Evolutionary conservation across 2,329 filamentous ascomycete genomes (phyloP), one percentile per base, ranked within the genome.

Genomic region (Botrytis medusae): DNA sequence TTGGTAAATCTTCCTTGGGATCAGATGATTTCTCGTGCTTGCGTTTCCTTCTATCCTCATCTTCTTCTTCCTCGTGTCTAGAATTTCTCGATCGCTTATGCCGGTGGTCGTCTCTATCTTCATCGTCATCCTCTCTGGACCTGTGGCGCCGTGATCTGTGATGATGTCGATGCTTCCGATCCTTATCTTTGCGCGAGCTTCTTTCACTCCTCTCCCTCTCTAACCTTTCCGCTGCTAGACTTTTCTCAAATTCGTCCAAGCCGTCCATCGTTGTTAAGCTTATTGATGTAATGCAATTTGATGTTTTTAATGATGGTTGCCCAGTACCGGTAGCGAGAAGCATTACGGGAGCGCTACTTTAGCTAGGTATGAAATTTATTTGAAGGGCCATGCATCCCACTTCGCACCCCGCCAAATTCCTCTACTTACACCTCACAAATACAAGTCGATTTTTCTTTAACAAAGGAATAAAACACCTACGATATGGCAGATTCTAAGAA

Each of bases 191-290:
- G 62, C 84, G 83, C 57, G 84, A 82, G 61, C 83, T 82, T 74
- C 82, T 83, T 73, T 86, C 86, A 57, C 81, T 80, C 9, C 83
- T 83, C 61, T 89, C 86, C 72, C 87, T 85, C 64, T 85, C 83
- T 0, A 84, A 84, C 79, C 90, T 91, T 76, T 89, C 90, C 62
- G 90, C 87, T 1, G 91, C 92, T 20, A 97, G 86, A 40, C 90
- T 85, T 80, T 91, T 93, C 82, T 97, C 94, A 74, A 97, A 97
- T 73, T 95, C 93, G 67, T 87, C 87, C 16, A 89, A 83, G n/a
- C 86, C 83, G 76, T 87, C 85, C 86, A 87, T 88, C 40, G 46
- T 75, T 72, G 63, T 70, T 64, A 64, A 74, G 51, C 72, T 44
- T 64, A 29, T 73, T 59, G 63, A 59, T 20, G 37, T 67, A 63